Percentiles rank a stretch among this genome's conserved stretches.
Conservation (phyloP, 2,329 filamentous ascomycete genomes). For the Trichoderma atrobrunneum region DNA sequence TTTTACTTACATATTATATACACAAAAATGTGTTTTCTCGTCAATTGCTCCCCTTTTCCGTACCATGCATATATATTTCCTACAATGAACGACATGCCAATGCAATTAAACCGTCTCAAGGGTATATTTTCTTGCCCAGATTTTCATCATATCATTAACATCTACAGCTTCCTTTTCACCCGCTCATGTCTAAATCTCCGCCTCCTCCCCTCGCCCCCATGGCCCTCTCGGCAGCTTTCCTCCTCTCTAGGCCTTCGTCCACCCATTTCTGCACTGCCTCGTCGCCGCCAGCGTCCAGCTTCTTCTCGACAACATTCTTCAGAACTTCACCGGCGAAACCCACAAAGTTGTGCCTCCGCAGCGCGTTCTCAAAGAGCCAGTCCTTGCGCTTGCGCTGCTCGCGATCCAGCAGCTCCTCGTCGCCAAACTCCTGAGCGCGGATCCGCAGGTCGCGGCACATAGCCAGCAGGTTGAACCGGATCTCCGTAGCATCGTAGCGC, state of each 20-base stretch:
- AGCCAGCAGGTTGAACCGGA: conserved; percentile 92
- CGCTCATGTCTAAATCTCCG: conserved; percentile 44
- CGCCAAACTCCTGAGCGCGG: conserved; percentile 75
- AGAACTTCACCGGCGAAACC: conserved; percentile 89
- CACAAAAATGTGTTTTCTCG: background rate
- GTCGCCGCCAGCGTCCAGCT: conserved; percentile 63
- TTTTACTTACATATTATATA: background rate
- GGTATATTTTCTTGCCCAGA: conserved; percentile 2
- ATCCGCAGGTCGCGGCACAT: conserved; percentile 82
- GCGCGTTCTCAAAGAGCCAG: conserved; percentile 94
- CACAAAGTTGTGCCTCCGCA: conserved; percentile 92
- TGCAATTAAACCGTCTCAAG: background rate
- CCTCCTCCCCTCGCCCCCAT: conserved; percentile 35
- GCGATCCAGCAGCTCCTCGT: conserved; percentile 70
- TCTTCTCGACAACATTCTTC: conserved; percentile 76
- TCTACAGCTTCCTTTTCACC: conserved; percentile 17
- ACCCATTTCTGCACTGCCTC: conserved; percentile 72
- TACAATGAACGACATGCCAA: background rate
- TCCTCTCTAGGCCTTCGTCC: conserved; percentile 61
- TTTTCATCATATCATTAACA: background rate
- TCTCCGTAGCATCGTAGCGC: conserved; percentile 82
- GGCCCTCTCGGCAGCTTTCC: conserved; percentile 39
- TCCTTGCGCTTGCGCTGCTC: conserved; percentile 81
- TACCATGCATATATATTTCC: background rate
- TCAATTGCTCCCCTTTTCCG: background rate